phyloP scores from a whole-genome alignment of 163 green algal species.

The Trebouxiophyceae sp. region DNA sequence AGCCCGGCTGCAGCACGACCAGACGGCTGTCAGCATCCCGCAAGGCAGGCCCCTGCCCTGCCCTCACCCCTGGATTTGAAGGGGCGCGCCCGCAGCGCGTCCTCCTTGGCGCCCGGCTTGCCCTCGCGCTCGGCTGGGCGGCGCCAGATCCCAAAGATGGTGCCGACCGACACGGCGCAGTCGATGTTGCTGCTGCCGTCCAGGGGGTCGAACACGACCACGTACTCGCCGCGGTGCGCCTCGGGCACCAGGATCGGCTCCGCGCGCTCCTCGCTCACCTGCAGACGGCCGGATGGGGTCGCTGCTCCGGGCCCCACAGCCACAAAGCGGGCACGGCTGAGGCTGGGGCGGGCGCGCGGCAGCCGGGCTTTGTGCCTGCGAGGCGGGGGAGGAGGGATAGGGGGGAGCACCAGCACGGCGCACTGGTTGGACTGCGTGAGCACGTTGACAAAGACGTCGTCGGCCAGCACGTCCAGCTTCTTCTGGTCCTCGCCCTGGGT shows the following conservation, averaged over 20 bases:
- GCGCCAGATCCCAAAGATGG: slow-evolving; percentile 68
- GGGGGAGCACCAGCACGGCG: slow-evolving; percentile 34
- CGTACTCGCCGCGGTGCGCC: slow-evolving; percentile 37
- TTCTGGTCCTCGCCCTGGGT: slow-evolving; percentile 64
- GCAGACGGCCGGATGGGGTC: too few species aligned
- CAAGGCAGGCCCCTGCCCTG: too few species aligned
- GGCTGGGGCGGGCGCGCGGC: too few species aligned
- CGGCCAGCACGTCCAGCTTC: slow-evolving; percentile 56
- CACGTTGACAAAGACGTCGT: slow-evolving; percentile 59
- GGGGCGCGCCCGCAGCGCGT: slow-evolving; percentile 32
- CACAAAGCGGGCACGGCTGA: too few species aligned
- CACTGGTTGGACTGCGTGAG: slow-evolving; percentile 35
- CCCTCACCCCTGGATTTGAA: too few species aligned
- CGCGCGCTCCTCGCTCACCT: slow-evolving; percentile 40
- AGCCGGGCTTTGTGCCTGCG: too few species aligned
- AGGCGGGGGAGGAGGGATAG: not conserved
- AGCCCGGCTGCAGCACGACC: slow-evolving; percentile 41
- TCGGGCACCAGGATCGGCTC: slow-evolving; percentile 35
- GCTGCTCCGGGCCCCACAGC: too few species aligned
- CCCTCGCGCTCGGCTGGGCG: slow-evolving; percentile 7
- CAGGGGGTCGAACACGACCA: slow-evolving; percentile 64
- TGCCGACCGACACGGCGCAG: slow-evolving; percentile 63
- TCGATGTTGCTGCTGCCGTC: slow-evolving; percentile 73
- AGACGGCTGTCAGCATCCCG: too few species aligned
- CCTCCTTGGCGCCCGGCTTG: slow-evolving; percentile 19